These are phyloP conservation scores for Talaromyces stipitatus DNA, from an alignment of 495 filamentous ascomycete species.

Conservation along the genomic window DNA sequence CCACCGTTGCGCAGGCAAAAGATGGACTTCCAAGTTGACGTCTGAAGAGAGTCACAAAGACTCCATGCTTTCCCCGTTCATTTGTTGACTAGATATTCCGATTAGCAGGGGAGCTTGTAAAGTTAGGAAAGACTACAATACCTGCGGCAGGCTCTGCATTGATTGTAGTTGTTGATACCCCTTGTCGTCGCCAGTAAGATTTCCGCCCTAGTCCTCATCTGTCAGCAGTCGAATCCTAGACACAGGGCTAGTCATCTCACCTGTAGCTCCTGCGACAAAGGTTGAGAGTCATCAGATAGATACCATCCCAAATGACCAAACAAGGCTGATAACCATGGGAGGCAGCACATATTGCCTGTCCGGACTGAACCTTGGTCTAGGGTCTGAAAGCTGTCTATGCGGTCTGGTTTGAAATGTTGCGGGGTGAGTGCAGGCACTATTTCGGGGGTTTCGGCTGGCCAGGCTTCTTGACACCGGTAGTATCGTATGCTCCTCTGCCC, in stretches of 20 bases:
- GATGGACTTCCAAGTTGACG: no score
- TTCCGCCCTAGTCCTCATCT: not conserved
- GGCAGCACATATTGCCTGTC: not conserved
- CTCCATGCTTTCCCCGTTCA: no score
- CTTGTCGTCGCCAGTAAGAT: not conserved
- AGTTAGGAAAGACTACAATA: no score
- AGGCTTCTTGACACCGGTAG: not conserved
- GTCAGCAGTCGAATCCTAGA: not conserved
- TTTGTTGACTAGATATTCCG: no score
- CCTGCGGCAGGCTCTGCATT: no score
- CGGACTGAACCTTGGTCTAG: not conserved
- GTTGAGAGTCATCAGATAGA: not conserved
- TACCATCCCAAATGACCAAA: not conserved
- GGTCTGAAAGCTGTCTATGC: not conserved
- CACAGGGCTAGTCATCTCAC: not conserved
- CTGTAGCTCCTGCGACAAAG: not conserved
- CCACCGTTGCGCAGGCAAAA: no score
- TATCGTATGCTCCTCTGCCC: not conserved
- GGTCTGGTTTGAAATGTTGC: not conserved
- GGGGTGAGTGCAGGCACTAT: not conserved
- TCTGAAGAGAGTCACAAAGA: no score
- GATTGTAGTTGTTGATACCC: no score
- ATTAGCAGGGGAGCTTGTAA: no score
- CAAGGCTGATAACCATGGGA: not conserved
- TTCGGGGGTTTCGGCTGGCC: not conserved